These are phyloP conservation scores for Miamiensis avidus DNA, from an alignment of 169 alveolate species.

Conservation along the genomic window DNA sequence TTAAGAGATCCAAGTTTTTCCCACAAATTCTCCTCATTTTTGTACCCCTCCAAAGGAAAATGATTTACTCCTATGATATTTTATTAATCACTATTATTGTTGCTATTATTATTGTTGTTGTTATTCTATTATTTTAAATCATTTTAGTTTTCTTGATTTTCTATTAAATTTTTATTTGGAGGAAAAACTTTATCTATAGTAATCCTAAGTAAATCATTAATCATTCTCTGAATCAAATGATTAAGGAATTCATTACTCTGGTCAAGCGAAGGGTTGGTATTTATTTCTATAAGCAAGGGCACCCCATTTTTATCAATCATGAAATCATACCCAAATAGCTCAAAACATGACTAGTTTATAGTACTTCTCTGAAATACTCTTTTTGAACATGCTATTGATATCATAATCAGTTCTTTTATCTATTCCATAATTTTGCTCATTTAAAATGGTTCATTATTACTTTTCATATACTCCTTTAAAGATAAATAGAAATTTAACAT, in stretches of 20 bases:
- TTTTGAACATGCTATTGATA: slow-evolving; percentile 26
- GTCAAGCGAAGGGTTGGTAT: slow-evolving; percentile 78
- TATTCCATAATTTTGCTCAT: slow-evolving; percentile 13
- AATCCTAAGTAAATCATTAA: slow-evolving; percentile 52
- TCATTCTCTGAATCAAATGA: slow-evolving; percentile 72
- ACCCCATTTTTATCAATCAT: slow-evolving; percentile 67
- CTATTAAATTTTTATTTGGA: neutral
- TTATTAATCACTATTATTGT: neutral
- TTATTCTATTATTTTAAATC: neutral
- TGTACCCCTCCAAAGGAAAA: neutral
- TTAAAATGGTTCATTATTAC: slow-evolving; percentile 32
- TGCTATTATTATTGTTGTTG: neutral
- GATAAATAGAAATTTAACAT: slow-evolving; percentile 5
- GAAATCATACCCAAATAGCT: slow-evolving; percentile 80
- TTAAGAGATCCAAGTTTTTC: neutral
- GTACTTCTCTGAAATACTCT: slow-evolving; percentile 34
- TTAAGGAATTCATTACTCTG: slow-evolving; percentile 61
- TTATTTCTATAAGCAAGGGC: slow-evolving; percentile 74
- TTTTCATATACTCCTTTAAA: slow-evolving; percentile 24
- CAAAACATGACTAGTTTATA: slow-evolving; percentile 56
- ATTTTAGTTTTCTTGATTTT: no score
- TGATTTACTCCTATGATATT: neutral
- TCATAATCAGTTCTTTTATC: slow-evolving; percentile 31
- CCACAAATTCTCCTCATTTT: neutral
- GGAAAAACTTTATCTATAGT: slow-evolving; percentile 52